Evolutionary conservation across 495 filamentous ascomycete genomes (phyloP), one percentile per base, ranked within the genome.

Genomic region (Polyplosphaeria fusca): DNA sequence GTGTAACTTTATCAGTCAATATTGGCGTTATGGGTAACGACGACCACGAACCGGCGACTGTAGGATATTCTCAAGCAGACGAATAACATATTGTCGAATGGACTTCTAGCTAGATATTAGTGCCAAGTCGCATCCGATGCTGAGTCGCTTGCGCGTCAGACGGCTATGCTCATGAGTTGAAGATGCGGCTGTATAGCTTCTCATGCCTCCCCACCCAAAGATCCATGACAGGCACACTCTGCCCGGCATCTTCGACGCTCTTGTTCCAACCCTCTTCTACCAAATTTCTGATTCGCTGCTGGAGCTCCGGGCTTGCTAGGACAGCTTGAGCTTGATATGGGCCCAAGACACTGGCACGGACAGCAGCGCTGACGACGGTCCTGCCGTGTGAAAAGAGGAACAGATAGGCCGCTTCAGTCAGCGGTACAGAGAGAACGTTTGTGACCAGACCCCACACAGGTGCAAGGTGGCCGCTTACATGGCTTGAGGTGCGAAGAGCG

Each of bases 181-280:
- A 98, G 46, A 98, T 97, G 68, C 93, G 83, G 60, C 88, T 94
- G 73, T 98, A 98, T 35, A 98, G 71, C 68, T 95, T 70, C 77
- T 98, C 93, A 73, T 98, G 93, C 68, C 93, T 82, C 11, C 94
- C 93, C 53, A 94, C 77, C 89, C 92, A 98, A 40, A 98, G 67
- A 79, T 98, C 93, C 76, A 96, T 80, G 16, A 85, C 82, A 5
- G 91, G 90, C 35, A 92, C 86, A 23, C 77, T 79, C 75, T 96
- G 91, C n/a, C 86, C 92, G 1, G 91, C 92, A 66, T 88, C 78
- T 58, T 91, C 87, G 3, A 88, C 77, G 5, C 52, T 62, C 40
- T 70, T 77, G 12, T 72, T 60, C 75, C 77, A 79, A 50, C 88
- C 85, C 52, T 78, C 67, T 52, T 77, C 74, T 45, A 95, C 74